Percentiles rank a stretch among this genome's conserved stretches.
Evolutionary conservation across 2,329 filamentous ascomycete genomes (phyloP).

Genomic region (Pseudogymnoascus sp.): DNA sequence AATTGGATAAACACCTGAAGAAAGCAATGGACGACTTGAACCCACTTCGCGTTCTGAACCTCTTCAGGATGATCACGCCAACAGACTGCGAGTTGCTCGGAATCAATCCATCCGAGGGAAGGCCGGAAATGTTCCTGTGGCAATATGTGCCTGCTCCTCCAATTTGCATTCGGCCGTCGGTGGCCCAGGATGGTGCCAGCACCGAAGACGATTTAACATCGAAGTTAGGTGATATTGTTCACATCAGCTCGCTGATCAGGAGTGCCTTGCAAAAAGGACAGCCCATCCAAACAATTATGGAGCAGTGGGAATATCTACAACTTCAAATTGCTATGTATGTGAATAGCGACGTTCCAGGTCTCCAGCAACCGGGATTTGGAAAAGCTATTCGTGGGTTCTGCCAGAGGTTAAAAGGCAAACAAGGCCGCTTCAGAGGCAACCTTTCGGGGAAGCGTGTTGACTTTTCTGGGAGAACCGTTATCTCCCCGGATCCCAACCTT

Average conservation of each 20-base stretch:
- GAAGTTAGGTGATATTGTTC: slow-evolving; percentile 93
- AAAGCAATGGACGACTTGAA: slow-evolving; percentile 95
- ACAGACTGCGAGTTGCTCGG: slow-evolving; percentile 88
- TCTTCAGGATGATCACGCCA: slow-evolving; percentile 82
- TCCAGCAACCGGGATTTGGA: slow-evolving; percentile 81
- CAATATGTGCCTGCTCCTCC: slow-evolving; percentile 91
- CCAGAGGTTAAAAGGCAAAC: slow-evolving; percentile 92
- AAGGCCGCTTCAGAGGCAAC: slow-evolving; percentile 94
- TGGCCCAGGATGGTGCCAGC: slow-evolving; percentile 85
- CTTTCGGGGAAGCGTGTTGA: slow-evolving; percentile 97
- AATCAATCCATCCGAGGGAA: slow-evolving; percentile 75
- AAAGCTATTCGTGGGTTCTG: slow-evolving; percentile 91
- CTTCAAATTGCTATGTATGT: slow-evolving; percentile 96
- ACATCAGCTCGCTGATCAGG: slow-evolving; percentile 81
- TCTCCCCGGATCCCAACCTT: slow-evolving; percentile 92
- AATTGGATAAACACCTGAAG: slow-evolving; percentile 83
- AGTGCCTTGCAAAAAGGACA: slow-evolving; percentile 78
- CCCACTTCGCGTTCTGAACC: slow-evolving; percentile 77
- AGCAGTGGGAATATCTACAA: slow-evolving; percentile 97
- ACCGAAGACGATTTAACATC: slow-evolving; percentile 96
- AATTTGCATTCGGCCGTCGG: slow-evolving; percentile 88
- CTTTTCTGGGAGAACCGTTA: slow-evolving; percentile 95
- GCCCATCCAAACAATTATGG: slow-evolving; percentile 83
- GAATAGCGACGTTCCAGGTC: slow-evolving; percentile 88
- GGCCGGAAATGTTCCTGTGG: slow-evolving; percentile 97